phyloP scores from a whole-genome alignment of 192 early-diverging fungal genomes.

The Chytriomyces hyalinus region DNA sequence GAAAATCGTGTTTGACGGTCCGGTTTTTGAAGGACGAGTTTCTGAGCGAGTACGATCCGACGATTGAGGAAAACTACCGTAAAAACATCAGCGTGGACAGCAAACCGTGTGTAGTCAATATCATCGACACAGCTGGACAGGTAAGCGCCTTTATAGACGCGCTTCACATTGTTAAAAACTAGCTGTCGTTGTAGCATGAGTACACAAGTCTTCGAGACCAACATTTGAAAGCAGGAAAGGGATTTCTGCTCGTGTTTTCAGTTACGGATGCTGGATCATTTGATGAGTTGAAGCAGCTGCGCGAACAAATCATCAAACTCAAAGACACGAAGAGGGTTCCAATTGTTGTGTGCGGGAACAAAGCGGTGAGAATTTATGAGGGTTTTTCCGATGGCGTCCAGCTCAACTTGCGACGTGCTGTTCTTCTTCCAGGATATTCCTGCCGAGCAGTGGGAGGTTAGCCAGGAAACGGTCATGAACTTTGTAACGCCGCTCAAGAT shows the following conservation, averaged over 20 bases:
- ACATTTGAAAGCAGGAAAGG: conserved; percentile 61
- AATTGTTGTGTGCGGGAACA: conserved; percentile 63
- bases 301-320: conserved; percentile 61
- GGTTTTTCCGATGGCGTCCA: background rate
- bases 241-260: conserved; percentile 65
- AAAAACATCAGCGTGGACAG: conserved; percentile 59
- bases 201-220: conserved; percentile 63
- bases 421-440: conserved; percentile 57
- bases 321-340: conserved; percentile 64
- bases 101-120: conserved; percentile 50
- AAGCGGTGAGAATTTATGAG: conserved; percentile 50
- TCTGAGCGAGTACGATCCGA: conserved; percentile 53
- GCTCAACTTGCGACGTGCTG: background rate
- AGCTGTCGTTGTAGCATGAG: conserved; percentile 49
- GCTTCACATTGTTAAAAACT: background rate
- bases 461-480: conserved; percentile 37
- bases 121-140: conserved; percentile 66
- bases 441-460: conserved; percentile 52
- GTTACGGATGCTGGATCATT: conserved; percentile 56
- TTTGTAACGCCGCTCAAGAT: conserved; percentile 54
- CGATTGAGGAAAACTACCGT: conserved; percentile 63
- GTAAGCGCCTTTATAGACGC: conserved; percentile 16
- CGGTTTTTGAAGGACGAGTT: conserved; percentile 68
- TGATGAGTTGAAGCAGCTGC: conserved; percentile 63
- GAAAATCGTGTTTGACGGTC: conserved; percentile 65